Base-by-base conservation (phyloP, 768 basidiomycete genomes). In the Termitomyces sp. region DNA sequence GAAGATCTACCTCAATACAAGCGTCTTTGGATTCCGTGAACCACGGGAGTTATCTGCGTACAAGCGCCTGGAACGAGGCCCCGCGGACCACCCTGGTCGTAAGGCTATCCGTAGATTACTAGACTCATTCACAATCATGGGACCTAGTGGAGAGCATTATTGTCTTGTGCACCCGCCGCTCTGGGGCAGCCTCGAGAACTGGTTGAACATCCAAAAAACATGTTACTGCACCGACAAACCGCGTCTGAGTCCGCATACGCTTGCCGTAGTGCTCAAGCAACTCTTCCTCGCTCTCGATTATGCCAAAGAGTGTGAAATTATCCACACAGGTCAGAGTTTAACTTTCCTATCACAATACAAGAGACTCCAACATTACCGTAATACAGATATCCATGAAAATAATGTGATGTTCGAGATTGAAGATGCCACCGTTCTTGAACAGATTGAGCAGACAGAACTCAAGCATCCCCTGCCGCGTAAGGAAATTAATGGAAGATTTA, bases 391-490 rank as follows among this genome's bases (percentile, higher is more conserved):
- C 26, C 30, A 19, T 11, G 2, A 17, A 28, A 19, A 17, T 21
- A 44, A 44, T 2, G 15, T 44, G 15, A 44, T 44, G 43, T 44
- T 24, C 43, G 22, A 19, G 21, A 34, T 47, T 5, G 12, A 34
- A 19, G 46, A 47, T 7, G 8, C 10, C n/a, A 6, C n/a, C n/a
- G n/a, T 47, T 22, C 19, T 47, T 5, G 30, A 47, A 42, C 43
- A 56, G 4, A 53, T 60, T 14, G 63, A 62, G 37, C 28, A 59
- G 24, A 50, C 32, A 7, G 62, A 65, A 54, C 44, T 62, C 12
- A 19, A 49, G 3, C 5, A 37, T 34, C 63, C 61, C 15, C 24
- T 32, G 17, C 47, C 61, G 1, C 57, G 64, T 40, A 65, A 65
- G 53, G 46, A 53, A n/a, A 26, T 34, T 10, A 42, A 44, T 22